Base-by-base conservation (phyloP, 1,284 basidiomycete species). In the Irpex sp. region DNA sequence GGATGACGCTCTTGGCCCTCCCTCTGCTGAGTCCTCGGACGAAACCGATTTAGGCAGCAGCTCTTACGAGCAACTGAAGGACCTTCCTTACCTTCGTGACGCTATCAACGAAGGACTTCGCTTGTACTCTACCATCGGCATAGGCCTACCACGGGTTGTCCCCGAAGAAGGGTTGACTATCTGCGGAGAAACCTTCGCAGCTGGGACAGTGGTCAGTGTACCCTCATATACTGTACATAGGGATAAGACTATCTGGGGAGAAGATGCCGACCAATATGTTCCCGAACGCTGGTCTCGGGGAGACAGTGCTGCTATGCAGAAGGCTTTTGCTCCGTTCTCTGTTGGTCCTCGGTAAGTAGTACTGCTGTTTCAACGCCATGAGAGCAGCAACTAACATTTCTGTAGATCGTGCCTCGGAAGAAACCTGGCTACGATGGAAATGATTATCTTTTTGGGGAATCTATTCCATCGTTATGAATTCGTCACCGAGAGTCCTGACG, bases 381-480 rank as follows among this genome's bases (percentile, higher is more conserved):
- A 36, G 56, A 6, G 3, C 13, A 26, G 8, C n/a, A 19, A 31
- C 54, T 51, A n/a, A 43, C 39, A 13, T 59, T 37, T 21, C 5
- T 43, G 9, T 51, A 69, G 71, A 26, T 67, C 69, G 2, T 76
- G 74, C 49, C 68, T 74, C 11, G 71, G 71, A 9, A 68, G 69
- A n/a, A 75, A 74, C 61, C 70, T 79, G 9, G 79, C 79, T 5
- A 68, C 66, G 35, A 72, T 76, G 74, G 74, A 80, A 64, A 68
- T 79, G 46, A 66, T 71, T 11, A 69, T 77, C 54, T 77, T 79
- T 63, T 71, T 80, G 47, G 72, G 78, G 9, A 75, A 76, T 1
- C 66, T 80, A 49, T 71, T 77, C 65, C 71, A 69, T 59, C 70
- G 77, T 11, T 80, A 60, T 39, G 15, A 54, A 7, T n/a, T 60